A percentile compares a stretch with the other conserved stretches of the same genome.
phyloP scores from a whole-genome alignment of 345 rosid species.

The Combretum micranthum region DNA sequence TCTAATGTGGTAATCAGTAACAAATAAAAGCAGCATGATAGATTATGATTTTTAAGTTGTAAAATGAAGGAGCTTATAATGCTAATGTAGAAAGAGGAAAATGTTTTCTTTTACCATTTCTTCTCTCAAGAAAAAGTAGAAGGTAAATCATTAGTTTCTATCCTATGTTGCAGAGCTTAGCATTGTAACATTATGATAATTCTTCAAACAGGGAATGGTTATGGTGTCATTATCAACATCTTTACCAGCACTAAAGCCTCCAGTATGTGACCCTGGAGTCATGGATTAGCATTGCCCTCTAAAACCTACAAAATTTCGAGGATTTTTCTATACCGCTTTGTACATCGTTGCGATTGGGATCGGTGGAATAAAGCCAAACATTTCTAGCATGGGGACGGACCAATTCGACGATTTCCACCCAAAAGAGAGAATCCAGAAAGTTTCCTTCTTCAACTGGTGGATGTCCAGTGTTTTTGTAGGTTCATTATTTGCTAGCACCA shows the following conservation, averaged over 20 bases:
- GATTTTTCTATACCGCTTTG: slow-evolving; percentile 31
- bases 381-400: slow-evolving; percentile 53
- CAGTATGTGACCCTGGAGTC: slow-evolving; percentile 25
- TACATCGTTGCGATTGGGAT: slow-evolving; percentile 36
- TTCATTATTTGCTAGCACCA: slow-evolving; percentile 38
- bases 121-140: no score
- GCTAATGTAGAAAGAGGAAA: no score
- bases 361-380: slow-evolving; percentile 51
- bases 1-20: no score
- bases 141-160: no score
- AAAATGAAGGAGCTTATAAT: no score
- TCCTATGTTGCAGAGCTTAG: no score
- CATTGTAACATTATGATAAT: no score
- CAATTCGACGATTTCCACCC: slow-evolving; percentile 48
- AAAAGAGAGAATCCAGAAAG: slow-evolving; percentile 35
- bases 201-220: slow-evolving; percentile 43
- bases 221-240: slow-evolving; percentile 38
- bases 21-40: no score
- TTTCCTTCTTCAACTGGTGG: slow-evolving; percentile 61
- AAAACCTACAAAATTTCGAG: slow-evolving; percentile 23
- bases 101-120: no score
- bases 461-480: slow-evolving; percentile 45
- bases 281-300: slow-evolving; percentile 14
- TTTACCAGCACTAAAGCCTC: slow-evolving; percentile 30
- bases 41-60: no score